phyloP scores from a whole-genome alignment of 1,139 yeast species.

The Groenewaldozyma auringiensis region DNA sequence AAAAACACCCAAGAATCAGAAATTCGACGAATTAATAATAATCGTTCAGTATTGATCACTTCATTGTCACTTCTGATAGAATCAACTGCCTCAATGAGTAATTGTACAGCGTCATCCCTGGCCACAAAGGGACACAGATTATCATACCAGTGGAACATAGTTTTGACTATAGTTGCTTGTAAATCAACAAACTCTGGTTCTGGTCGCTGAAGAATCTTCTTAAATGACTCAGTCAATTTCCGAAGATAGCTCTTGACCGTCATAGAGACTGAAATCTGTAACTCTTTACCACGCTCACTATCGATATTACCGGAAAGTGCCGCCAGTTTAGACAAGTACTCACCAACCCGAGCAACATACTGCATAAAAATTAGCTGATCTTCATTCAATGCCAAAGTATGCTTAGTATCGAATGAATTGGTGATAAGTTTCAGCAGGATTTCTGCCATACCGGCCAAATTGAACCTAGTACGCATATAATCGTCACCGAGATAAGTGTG shows the following conservation, averaged over 20 bases:
- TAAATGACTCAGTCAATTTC: constrained; percentile 21
- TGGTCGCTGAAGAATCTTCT: constrained; percentile 17
- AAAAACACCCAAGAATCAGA: constrained; percentile 43
- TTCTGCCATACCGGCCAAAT: constrained; percentile 24
- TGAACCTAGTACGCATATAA: constrained; percentile 22
- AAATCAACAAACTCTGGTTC: constrained; percentile 20
- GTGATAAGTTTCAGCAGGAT: constrained; percentile 18
- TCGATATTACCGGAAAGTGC: constrained; percentile 26
- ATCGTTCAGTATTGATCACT: constrained; percentile 47
- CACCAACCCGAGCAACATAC: constrained; percentile 22
- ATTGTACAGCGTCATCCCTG: constrained; percentile 23
- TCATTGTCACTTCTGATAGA: constrained; percentile 26
- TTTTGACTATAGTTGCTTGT: constrained; percentile 19
- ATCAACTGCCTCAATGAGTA: constrained; percentile 25
- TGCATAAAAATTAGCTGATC: constrained; percentile 17
- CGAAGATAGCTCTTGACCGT: constrained; percentile 17
- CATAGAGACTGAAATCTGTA: constrained; percentile 15
- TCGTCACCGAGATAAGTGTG: constrained; percentile 24
- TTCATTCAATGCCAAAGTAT: constrained; percentile 4
- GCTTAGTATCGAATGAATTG: constrained; percentile 1
- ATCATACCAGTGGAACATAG: constrained; percentile 18
- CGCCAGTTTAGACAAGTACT: constrained; percentile 23
- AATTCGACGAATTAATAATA: constrained; percentile 53
- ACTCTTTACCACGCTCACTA: constrained; percentile 21
- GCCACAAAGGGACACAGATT: constrained; percentile 21